These are phyloP conservation scores for Volvariella volvacea DNA, from an alignment of 1,284 basidiomycete genomes.

Conservation along the genomic window DNA sequence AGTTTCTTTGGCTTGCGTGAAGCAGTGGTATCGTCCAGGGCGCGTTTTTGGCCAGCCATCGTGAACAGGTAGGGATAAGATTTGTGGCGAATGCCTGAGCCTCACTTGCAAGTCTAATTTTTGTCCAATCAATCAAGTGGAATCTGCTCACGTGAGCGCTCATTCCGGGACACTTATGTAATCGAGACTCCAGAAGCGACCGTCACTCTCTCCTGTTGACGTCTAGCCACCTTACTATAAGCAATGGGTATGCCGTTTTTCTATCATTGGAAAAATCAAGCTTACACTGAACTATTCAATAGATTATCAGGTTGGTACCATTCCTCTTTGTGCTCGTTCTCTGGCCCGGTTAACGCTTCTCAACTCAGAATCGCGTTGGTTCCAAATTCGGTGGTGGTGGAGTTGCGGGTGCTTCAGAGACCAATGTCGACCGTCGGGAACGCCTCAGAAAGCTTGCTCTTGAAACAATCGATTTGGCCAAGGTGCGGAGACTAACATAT, in stretches of 20 bases:
- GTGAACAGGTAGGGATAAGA: neutral
- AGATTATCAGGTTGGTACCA: conserved; percentile 38
- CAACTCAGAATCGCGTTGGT: conserved; percentile 82
- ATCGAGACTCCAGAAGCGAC: too few species aligned
- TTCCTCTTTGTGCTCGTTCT: neutral
- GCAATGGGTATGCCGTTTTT: conserved; percentile 28
- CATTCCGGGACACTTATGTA: too few species aligned
- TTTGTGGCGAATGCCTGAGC: too few species aligned
- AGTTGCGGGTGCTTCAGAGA: conserved; percentile 88
- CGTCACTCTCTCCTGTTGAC: too few species aligned
- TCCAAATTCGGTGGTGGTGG: conserved; percentile 95
- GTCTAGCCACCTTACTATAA: conserved; percentile 3
- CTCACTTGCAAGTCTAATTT: too few species aligned
- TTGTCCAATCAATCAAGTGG: too few species aligned
- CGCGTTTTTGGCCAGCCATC: conserved; percentile 53
- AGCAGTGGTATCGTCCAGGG: conserved; percentile 44
- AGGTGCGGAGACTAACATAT: conserved; percentile 40
- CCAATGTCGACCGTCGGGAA: conserved; percentile 93
- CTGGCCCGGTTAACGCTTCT: conserved; percentile 8
- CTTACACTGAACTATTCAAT: conserved; percentile 6
- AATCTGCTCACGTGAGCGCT: too few species aligned
- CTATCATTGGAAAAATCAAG: neutral
- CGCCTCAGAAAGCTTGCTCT: conserved; percentile 91
- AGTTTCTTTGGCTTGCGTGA: conserved; percentile 48
- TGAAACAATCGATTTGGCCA: conserved; percentile 94